Base-by-base conservation (phyloP, 306 rosid species). In the Trifolium repens region DNA sequence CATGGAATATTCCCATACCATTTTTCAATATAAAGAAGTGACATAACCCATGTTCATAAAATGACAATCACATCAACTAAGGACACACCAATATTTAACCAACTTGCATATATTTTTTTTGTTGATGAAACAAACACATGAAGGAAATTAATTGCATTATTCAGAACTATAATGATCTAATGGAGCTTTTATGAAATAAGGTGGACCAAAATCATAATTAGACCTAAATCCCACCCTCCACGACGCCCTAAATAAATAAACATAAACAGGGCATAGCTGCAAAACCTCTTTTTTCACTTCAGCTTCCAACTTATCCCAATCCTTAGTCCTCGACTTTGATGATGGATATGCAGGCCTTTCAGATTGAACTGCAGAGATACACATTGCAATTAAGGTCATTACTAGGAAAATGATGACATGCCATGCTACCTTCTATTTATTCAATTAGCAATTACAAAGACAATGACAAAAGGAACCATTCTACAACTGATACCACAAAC, bases 261-360 rank as follows among this genome's bases (percentile, higher is more conserved):
- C 22, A 27, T 4, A 54, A 66, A 13, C 9, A 44, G 42, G 30
- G 40, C n/a, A 70, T 44, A 58, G 67, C 8, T 59, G 34, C 69
- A 80, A 71, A 62, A 89, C 98, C 98, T 92, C 92, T 68, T 84
- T 96, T 83, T 89, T 96, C 83, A 96, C 88, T 84, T 81, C 50
- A 43, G 96, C 98, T 84, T 90, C 99, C 71, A 96, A 86, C 85
- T 90, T 92, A 79, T 96, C 96, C 99, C 99, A 96, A 81, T 96
- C 91, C 60, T 35, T 81, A 54, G 74, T 78, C 73, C 59, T 89
- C 9, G 91, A 79, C 82, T 89, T 90, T 67, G 99, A 92, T 70
- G 99, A 92, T 42, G 97, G 97, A 76, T 96, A 96, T 13, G 86
- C 12, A 54, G 90, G 92, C 81, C 85, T 87, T 80, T 82, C 82